These are phyloP conservation scores for Neospora caninum DNA, from an alignment of 169 alveolate species.

Conservation along the genomic window DNA sequence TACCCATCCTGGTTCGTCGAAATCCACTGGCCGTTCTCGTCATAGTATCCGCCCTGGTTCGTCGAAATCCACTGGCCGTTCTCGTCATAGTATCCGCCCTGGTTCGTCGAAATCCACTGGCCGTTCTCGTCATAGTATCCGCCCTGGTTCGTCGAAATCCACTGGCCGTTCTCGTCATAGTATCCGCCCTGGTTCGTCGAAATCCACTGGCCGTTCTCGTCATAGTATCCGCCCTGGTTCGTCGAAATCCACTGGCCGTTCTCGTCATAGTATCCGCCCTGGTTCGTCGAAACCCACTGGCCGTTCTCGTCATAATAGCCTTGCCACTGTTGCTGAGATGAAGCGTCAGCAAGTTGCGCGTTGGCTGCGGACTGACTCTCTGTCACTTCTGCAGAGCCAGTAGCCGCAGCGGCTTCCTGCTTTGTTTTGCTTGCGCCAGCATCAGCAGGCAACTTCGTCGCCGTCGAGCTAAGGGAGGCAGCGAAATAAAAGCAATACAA, in stretches of 20 bases:
- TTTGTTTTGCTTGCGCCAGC: no score
- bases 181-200: not conserved
- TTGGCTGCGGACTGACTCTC: not conserved
- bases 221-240: conserved; percentile 11
- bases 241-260: not conserved
- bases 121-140: not conserved
- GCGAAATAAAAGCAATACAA: no score
- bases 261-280: not conserved
- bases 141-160: not conserved
- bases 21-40: not conserved
- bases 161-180: not conserved
- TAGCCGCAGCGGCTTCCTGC: no score
- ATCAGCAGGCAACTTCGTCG: no score
- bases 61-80: not conserved
- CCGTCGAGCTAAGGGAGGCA: no score
- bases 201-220: conserved; percentile 6
- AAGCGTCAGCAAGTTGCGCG: not conserved
- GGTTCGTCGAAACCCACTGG: not conserved
- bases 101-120: not conserved
- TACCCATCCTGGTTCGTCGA: not conserved
- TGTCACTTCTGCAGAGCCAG: no score
- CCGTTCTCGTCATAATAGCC: conserved; percentile 19
- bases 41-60: not conserved
- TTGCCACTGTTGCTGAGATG: not conserved
- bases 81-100: not conserved